A percentile compares a stretch with the other conserved stretches of the same genome.
Evolutionary conservation across 768 basidiomycete genomes (phyloP).

Genomic region (Lactarius hatsudake): DNA sequence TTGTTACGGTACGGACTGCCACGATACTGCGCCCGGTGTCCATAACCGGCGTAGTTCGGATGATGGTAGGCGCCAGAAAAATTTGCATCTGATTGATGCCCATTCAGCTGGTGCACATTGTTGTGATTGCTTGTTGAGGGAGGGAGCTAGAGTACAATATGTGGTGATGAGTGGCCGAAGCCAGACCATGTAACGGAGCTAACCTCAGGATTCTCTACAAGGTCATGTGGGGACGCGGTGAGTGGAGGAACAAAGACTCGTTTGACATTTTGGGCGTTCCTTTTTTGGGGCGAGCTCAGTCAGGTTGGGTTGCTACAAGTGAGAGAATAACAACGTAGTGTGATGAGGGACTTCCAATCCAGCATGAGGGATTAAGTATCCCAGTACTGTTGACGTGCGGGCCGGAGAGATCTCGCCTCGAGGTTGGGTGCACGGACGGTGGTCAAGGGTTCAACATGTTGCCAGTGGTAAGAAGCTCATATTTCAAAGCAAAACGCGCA

Average conservation of each 20-base stretch:
- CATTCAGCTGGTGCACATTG: neutral
- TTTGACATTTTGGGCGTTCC: neutral
- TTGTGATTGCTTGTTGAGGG: neutral
- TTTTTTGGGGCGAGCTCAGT: neutral
- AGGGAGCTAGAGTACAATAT: neutral
- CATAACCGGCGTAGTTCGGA: neutral
- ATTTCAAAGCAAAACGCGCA: conserved; percentile 17
- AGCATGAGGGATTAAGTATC: conserved; percentile 18
- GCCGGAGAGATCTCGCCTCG: conserved; percentile 14
- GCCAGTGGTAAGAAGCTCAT: conserved; percentile 5
- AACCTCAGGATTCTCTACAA: neutral
- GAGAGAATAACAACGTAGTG: conserved; percentile 22
- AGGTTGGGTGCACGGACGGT: neutral
- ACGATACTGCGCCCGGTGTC: neutral
- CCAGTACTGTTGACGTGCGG: neutral
- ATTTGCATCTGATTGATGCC: neutral
- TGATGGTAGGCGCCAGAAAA: neutral
- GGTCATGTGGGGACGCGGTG: neutral
- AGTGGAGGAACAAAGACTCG: neutral
- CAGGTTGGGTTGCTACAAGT: neutral
- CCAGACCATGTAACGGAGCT: neutral
- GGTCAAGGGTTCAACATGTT: conserved; percentile 22
- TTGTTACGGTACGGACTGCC: neutral
- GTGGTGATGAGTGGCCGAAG: neutral
- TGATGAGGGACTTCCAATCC: conserved; percentile 11